Conservation (phyloP, 2,329 filamentous ascomycete species). For the Huntiella decipiens region DNA sequence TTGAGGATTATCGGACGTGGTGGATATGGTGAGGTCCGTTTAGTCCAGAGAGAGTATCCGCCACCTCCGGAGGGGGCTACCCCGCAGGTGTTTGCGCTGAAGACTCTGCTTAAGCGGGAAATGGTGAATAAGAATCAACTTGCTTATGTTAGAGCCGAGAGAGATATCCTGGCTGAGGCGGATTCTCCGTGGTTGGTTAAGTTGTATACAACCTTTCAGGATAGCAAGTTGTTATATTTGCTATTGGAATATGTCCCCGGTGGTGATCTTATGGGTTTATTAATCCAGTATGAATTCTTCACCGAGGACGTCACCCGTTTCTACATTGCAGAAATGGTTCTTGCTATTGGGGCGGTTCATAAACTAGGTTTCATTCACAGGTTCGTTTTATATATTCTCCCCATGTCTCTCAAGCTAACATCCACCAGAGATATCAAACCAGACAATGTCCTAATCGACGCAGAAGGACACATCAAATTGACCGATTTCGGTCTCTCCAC, state of each 20-base stretch:
- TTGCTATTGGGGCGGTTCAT: conserved; percentile 66
- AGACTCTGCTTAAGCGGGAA: conserved; percentile 59
- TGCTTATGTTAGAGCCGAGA: conserved; percentile 59
- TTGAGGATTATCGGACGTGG: conserved; percentile 67
- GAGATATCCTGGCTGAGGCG: conserved; percentile 61
- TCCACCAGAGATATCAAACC: conserved; percentile 72
- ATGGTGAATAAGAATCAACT: conserved; percentile 73
- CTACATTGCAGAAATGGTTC: conserved; percentile 63
- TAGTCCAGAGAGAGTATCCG: conserved; percentile 46
- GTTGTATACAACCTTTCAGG: conserved; percentile 63
- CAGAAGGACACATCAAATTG: conserved; percentile 90
- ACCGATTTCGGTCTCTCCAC: conserved; percentile 97
- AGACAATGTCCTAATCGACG: conserved; percentile 91
- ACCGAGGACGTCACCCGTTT: conserved; percentile 69
- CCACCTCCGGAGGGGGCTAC: conserved; percentile 26
- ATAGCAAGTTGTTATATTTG: conserved; percentile 57
- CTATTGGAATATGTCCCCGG: conserved; percentile 68
- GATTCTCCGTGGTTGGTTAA: conserved; percentile 70
- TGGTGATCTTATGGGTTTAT: conserved; percentile 68
- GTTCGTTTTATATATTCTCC: conserved; percentile 19
- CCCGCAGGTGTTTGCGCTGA: conserved; percentile 60
- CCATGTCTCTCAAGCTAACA: conserved; percentile 18
- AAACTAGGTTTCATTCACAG: conserved; percentile 65
- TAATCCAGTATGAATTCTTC: conserved; percentile 73
- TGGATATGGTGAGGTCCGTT: conserved; percentile 61